These are phyloP conservation scores for Thermothelomyces thermophilus DNA, from an alignment of 2,329 filamentous ascomycete genomes.

Conservation along the genomic window DNA sequence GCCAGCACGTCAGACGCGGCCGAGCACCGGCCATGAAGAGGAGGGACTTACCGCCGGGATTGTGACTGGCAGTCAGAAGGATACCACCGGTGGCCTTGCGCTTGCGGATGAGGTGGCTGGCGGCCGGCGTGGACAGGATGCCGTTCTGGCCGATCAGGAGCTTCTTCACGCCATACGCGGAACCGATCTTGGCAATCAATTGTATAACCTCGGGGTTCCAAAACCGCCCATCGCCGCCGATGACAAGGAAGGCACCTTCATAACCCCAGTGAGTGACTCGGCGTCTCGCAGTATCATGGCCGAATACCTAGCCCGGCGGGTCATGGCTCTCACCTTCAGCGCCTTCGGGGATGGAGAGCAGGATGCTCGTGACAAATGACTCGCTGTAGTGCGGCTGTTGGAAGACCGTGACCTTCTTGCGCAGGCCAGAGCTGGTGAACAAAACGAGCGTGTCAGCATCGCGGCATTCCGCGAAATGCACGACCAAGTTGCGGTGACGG, in stretches of 20 bases:
- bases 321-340: conserved; percentile 54
- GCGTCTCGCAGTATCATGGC: background rate
- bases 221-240: conserved; percentile 93
- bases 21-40: background rate
- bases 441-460: background rate
- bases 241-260: conserved; percentile 73
- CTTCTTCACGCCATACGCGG: conserved; percentile 98
- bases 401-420: conserved; percentile 98
- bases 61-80: conserved; percentile 93
- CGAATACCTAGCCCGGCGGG: background rate
- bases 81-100: conserved; percentile 94
- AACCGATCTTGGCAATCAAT: conserved; percentile 93
- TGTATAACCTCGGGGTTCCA: conserved; percentile 97
- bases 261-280: conserved; percentile 1
- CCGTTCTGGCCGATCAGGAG: conserved; percentile 92
- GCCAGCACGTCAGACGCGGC: conserved; percentile 1
- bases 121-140: conserved; percentile 92
- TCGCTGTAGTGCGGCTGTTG: conserved; percentile 94
- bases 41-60: conserved; percentile 73
- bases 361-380: conserved; percentile 87
- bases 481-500: too few relatives aligned
- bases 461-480: background rate
- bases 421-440: conserved; percentile 74
- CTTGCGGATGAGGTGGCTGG: conserved; percentile 92
- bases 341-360: conserved; percentile 94